Evolutionary conservation across 2,329 filamentous ascomycete species (phyloP).

Genomic region (Penicillium sumatraense): DNA sequence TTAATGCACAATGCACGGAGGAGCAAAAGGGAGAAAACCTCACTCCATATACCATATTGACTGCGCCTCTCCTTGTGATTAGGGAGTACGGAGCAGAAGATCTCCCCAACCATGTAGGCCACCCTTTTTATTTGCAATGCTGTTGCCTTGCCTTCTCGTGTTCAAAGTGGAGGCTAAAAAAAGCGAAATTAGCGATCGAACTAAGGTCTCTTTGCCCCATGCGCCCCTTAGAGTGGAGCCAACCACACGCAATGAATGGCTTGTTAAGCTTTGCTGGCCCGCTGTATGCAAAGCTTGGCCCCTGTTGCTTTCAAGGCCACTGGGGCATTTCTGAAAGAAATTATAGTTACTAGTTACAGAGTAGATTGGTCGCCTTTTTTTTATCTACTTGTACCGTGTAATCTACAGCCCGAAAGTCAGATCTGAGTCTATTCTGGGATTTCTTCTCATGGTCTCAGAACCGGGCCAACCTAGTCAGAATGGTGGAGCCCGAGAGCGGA

Average conservation of each 20-base stretch:
- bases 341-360: too few species aligned
- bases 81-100: too few species aligned
- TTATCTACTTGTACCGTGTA: background rate
- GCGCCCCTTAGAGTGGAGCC: background rate
- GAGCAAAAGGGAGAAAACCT: too few species aligned
- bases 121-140: background rate
- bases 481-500: too few species aligned
- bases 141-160: constrained; percentile 11
- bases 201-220: background rate
- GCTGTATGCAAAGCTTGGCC: constrained; percentile 13
- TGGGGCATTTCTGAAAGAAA: too few species aligned
- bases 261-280: constrained; percentile 5
- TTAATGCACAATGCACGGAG: too few species aligned
- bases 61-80: too few species aligned
- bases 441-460: background rate
- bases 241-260: background rate
- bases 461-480: background rate
- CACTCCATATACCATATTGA: too few species aligned
- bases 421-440: background rate
- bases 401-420: too few species aligned
- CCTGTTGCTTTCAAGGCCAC: background rate
- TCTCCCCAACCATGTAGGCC: too few species aligned
- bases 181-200: background rate
- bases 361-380: too few species aligned
- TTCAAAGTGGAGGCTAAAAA: background rate